Percentiles rank a stretch among this genome's conserved stretches.
These are phyloP conservation scores for Marasmius sp. DNA, from an alignment of 1,284 basidiomycete genomes.

Conservation along the genomic window DNA sequence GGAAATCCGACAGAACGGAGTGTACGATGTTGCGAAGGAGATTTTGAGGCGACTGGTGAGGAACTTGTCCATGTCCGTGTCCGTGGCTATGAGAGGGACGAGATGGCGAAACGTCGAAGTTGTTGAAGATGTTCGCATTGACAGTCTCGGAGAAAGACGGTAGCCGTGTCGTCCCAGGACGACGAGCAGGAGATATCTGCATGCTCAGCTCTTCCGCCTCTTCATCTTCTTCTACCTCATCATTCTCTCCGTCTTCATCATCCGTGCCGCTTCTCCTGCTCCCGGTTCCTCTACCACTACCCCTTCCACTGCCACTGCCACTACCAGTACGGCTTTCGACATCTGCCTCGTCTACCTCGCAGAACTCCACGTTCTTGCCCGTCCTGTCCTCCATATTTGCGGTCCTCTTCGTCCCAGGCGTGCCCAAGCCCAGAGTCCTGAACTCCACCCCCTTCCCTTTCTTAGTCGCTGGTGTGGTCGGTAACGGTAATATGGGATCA, in stretches of 20 bases:
- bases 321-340: conserved; percentile 34
- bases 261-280: conserved; percentile 16
- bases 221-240: conserved; percentile 10
- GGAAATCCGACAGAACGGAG: conserved; percentile 71
- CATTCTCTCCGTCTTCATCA: too few species aligned
- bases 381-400: background rate
- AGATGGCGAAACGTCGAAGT: conserved; percentile 14
- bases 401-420: background rate
- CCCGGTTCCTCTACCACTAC: conserved; percentile 16
- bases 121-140: background rate
- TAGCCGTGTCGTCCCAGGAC: conserved; percentile 22
- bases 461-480: conserved; percentile 17
- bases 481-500: conserved; percentile 46
- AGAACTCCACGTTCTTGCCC: background rate
- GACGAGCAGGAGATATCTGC: conserved; percentile 60
- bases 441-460: conserved; percentile 18
- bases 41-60: too few species aligned
- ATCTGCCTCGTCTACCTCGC: background rate
- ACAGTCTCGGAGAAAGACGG: conserved; percentile 8
- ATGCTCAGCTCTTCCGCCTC: conserved; percentile 38
- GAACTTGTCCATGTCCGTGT: too few species aligned
- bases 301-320: conserved; percentile 31
- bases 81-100: conserved; percentile 23
- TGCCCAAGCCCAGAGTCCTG: conserved; percentile 23
- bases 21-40: conserved; percentile 61